Evolutionary conservation across 495 filamentous ascomycete genomes (phyloP), one percentile per base, ranked within the genome.

Genomic region (Trichoderma erinaceum): DNA sequence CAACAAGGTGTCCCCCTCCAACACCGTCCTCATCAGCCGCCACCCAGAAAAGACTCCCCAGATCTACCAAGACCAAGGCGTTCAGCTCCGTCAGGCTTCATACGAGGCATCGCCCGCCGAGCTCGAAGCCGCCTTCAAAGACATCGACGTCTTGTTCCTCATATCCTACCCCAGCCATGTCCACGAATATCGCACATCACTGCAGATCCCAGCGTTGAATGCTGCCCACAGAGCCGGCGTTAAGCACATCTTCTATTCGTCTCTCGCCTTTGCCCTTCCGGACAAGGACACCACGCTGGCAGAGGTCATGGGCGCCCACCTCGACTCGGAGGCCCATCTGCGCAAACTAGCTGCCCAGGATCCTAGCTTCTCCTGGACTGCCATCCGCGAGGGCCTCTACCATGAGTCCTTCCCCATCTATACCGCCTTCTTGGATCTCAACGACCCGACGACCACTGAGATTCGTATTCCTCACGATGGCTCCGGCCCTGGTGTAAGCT

Each of bases 321-420:
- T 89, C 18, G 77, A 77, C 61, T 89, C 88, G 0, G 88, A 92
- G 70, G 71, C 73, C 7, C 87, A 86, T 70, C 80, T 91, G 13
- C 69, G 76, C 18, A 64, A 75, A 2, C 70, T 83, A 18, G 68
- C 73, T 15, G 69, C 32, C 7, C 5, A 68, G 2, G 66, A 71
- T 12, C 63, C 69, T 0, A 41, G 25, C 5, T 71, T 75, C 32
- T 70, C 84, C 1, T 77, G 77, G 21, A 90, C 87, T 0, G 65
- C 78, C 12, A 72, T 90, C 35, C 80, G 89, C 3, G 85, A 89
- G 75, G 89, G 89, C 0, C 68, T 91, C 38, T 91, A 91, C 70
- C 81, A 82, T 11, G 87, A 90, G 76, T 87, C 84, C 6, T 90
- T 85, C 79, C 88, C 88, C 15, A 81, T 91, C 69, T 91, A 92